Evolutionary conservation across 768 basidiomycete species (phyloP).

Genomic region (Pleurotus djamor): DNA sequence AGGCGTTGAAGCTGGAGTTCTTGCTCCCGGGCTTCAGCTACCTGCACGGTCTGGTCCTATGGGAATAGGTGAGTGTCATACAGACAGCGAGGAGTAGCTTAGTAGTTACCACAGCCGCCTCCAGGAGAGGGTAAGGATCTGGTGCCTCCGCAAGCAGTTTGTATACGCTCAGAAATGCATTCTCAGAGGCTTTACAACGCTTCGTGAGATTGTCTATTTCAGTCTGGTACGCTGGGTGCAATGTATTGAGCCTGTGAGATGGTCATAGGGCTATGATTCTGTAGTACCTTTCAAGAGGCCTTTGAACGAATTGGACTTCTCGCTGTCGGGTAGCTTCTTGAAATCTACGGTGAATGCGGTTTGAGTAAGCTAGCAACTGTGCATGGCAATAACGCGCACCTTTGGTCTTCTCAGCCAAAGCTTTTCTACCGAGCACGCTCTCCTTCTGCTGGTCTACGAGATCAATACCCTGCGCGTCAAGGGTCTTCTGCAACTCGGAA

Average conservation of each 20-base stretch:
- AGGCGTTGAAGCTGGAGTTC: slow-evolving; percentile 72
- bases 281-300: slow-evolving; percentile 78
- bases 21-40: slow-evolving; percentile 75
- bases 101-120: slow-evolving; percentile 76
- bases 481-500: slow-evolving; percentile 85
- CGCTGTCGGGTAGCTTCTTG: slow-evolving; percentile 90
- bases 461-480: slow-evolving; percentile 92
- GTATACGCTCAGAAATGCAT: slow-evolving; percentile 95
- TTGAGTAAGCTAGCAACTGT: neutral
- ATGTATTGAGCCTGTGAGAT: neutral
- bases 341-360: slow-evolving; percentile 59
- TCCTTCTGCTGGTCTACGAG: slow-evolving; percentile 99
- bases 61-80: neutral
- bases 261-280: neutral
- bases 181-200: slow-evolving; percentile 90
- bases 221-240: slow-evolving; percentile 77
- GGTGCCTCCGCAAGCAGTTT: slow-evolving; percentile 96
- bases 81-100: neutral
- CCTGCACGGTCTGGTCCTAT: slow-evolving; percentile 92
- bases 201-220: slow-evolving; percentile 97
- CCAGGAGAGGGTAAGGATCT: slow-evolving; percentile 95
- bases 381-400: slow-evolving; percentile 45
- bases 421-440: slow-evolving; percentile 90
- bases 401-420: slow-evolving; percentile 93
- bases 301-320: slow-evolving; percentile 88